Evolutionary conservation across 1,284 basidiomycete species (phyloP), one percentile per base, ranked within the genome.

Genomic region (Cystobasidiaceae sp.): DNA sequence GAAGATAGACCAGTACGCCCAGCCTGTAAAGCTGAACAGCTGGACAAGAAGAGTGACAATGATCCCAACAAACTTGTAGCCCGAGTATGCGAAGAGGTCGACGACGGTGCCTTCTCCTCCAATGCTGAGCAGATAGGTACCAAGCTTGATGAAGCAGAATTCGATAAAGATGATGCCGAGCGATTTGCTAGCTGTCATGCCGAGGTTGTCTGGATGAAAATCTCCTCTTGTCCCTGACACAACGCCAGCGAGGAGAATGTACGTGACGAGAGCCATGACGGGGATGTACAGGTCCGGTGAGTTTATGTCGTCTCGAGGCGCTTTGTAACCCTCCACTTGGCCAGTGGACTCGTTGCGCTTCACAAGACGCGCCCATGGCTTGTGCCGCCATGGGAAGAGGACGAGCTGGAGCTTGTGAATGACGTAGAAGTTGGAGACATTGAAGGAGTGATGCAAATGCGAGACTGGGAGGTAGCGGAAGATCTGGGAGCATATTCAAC

Each of bases 231-330:
- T 80, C 23, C 94, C 94, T 3, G 89, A 86, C 67, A 90, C 85
- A 21, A 97, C 81, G 32, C 74, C 75, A 0, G 90, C 90, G 3
- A 96, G 81, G 25, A 98, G 86, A 70, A 97, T 88, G 76, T 97
- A 98, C 0, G 96, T 97, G 21, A 96, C 90, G 28, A 98, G 82
- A 0, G 93, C 89, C 94, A 98, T 98, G 19, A 86, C 90, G 4
- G 96, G 94, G 69, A 98, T 97, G 78, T 98, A 98, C 25, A 97
- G 80, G 78, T 98, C 94, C 0, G 96, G 94, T 59, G 86, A 88
- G 75, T 98, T 98, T 71, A 97, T 84, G 75, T 98, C 94, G 50
- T 97, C 93, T 60, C 94, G 79, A 0, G 94, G 96, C 2, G 90
- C 81, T 61, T 88, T 84, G 83, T 86, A 97, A 5, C 80, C 80